Evolutionary conservation across 805 yeast species (phyloP).

Genomic region (Candida morakotiae): DNA sequence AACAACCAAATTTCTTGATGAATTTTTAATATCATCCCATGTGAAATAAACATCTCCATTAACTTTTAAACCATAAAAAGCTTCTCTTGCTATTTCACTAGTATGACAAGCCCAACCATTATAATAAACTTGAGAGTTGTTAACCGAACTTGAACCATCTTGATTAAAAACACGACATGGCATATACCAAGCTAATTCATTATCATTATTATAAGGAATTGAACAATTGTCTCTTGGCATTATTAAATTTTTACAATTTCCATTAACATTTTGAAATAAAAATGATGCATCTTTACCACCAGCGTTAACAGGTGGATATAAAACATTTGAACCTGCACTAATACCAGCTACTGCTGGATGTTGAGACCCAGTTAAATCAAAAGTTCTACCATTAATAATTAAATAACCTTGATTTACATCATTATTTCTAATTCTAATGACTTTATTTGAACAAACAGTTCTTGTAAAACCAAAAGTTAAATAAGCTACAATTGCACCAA

Average conservation of each 20-base stretch:
- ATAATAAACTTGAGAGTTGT: constrained; percentile 61
- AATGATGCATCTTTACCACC: constrained; percentile 86
- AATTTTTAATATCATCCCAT: constrained; percentile 79
- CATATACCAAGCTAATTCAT: constrained; percentile 89
- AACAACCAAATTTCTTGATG: constrained; percentile 74
- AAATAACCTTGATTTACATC: constrained; percentile 59
- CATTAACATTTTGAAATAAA: constrained; percentile 87
- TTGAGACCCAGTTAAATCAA: constrained; percentile 60
- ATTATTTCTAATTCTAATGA: constrained; percentile 51
- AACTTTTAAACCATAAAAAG: constrained; percentile 56
- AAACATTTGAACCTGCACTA: constrained; percentile 59
- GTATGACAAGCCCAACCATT: constrained; percentile 93
- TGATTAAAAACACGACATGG: constrained; percentile 74
- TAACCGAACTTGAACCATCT: constrained; percentile 69
- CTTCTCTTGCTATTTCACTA: constrained; percentile 58
- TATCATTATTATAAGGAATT: constrained; percentile 56
- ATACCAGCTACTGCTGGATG: constrained; percentile 87
- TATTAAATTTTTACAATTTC: constrained; percentile 79
- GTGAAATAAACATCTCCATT: constrained; percentile 79
- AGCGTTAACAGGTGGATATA: constrained; percentile 83
- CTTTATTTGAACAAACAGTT: constrained; percentile 59
- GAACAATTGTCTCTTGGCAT: constrained; percentile 62
- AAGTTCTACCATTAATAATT: constrained; percentile 80
- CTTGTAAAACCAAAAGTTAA: constrained; percentile 88
- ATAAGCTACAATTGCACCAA: constrained; percentile 79